Base-by-base conservation (phyloP, 257 asterid genomes). In the Solanum boliviense region DNA sequence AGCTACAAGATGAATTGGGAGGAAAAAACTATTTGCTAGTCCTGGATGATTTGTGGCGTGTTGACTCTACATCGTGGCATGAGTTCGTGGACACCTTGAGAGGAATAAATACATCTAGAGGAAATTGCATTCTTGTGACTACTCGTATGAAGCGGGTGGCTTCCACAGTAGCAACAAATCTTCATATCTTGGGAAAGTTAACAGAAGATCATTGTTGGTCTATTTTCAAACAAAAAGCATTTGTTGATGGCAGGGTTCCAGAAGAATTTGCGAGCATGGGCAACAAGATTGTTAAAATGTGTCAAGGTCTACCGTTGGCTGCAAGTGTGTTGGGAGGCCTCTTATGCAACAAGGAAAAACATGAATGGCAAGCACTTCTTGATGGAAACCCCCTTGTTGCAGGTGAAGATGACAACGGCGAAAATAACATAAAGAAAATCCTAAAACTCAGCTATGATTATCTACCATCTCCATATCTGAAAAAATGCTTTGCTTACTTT, bases 301-400 rank as follows among this genome's bases (percentile, higher is more conserved):
- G 91, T 39, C 18, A 75, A 1, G 91, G 90, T 35, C 73, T 90
- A 46, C 91, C 91, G 20, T 58, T 90, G 60, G 89, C 91, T 27
- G 74, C 83, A 31, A 84, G 84, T 41, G 87, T 71, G n/a, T 13
- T 78, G 36, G 91, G 82, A 65, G 75, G 88, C 18, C 29, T 87
- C 12, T 32, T 89, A 48, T 15, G 25, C 23, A 34, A 36, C 34
- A 89, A 56, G 84, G 27, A 72, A 58, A 84, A n/a, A 34, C 38
- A 78, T 9, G 88, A 87, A 81, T 89, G 92, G 92, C 34, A 5
- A n/a, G n/a, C 25, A 72, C 13, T 89, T 72, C 79, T 72, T 72
- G 27, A 32, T 72, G 25, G 44, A 0, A 72, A 72, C 25, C 15
- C 27, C 79, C 27, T 32, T 18, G 3, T 18, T 72, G 79, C 25